These are phyloP conservation scores for Phytophthora pluvialis DNA, from an alignment of 352 stramenopile genomes.

Conservation along the genomic window DNA sequence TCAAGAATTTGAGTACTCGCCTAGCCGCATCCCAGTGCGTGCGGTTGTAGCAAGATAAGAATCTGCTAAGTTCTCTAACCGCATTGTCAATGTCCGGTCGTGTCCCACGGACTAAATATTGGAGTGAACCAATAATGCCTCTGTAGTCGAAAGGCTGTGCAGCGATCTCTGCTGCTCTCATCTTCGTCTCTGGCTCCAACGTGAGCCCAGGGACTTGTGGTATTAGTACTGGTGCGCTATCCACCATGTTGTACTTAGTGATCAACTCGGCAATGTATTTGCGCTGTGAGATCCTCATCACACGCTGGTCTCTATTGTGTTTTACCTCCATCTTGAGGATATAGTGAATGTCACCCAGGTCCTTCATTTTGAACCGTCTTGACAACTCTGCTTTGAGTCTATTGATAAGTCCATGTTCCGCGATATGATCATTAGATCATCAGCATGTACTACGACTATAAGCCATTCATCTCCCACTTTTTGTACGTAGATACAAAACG, in stretches of 20 bases:
- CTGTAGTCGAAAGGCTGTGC: too few relatives aligned
- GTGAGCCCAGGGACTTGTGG: constrained; percentile 8
- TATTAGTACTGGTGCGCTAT: constrained; percentile 4
- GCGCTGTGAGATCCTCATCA: neutral
- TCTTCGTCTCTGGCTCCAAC: constrained; percentile 25
- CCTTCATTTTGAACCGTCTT: constrained; percentile 40
- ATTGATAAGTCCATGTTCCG: too few relatives aligned
- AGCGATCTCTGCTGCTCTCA: constrained; percentile 1
- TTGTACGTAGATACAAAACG: constrained; percentile 37
- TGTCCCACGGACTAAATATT: too few relatives aligned
- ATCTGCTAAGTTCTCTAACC: constrained; percentile 34
- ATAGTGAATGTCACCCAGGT: constrained; percentile 37
- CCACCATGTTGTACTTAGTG: neutral
- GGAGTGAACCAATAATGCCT: too few relatives aligned
- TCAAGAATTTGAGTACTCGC: constrained; percentile 30
- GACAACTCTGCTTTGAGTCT: constrained; percentile 8
- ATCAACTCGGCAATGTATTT: neutral
- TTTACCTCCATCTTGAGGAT: constrained; percentile 25
- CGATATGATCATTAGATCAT: too few relatives aligned
- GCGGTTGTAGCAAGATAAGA: constrained; percentile 34
- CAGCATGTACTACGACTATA: too few relatives aligned
- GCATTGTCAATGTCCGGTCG: constrained; percentile 33
- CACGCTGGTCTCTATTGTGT: neutral
- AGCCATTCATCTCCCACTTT: neutral
- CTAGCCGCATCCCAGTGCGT: constrained; percentile 28